Conservation (phyloP, 2,329 filamentous ascomycete genomes). For the Fragosphaeria purpurea region DNA sequence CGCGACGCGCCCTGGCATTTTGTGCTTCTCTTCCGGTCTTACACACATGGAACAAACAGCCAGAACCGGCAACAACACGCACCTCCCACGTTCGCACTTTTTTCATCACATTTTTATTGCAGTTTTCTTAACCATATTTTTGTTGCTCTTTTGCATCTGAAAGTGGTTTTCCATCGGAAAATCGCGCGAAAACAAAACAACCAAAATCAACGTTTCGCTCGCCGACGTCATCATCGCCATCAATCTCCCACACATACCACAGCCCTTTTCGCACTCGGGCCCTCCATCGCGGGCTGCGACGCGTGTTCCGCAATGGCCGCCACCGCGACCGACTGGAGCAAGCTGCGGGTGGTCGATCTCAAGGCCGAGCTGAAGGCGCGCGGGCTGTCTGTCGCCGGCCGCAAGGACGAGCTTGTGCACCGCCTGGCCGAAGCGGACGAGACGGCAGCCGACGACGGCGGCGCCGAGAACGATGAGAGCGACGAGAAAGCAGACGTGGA, state of each 20-base stretch:
- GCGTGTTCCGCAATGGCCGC: constrained; percentile 13
- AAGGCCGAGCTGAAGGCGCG: constrained; percentile 64
- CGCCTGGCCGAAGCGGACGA: constrained; percentile 35
- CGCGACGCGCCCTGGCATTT: too few species aligned
- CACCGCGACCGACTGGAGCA: constrained; percentile 42
- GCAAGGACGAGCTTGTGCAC: constrained; percentile 63
- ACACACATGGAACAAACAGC: too few species aligned
- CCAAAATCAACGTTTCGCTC: background rate
- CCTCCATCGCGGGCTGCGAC: background rate
- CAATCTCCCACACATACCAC: background rate
- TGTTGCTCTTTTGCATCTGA: background rate
- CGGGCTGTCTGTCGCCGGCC: constrained; percentile 57
- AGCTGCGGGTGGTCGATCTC: constrained; percentile 64
- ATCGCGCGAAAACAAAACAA: background rate
- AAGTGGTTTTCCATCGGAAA: constrained; percentile 5
- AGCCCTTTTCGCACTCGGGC: background rate
- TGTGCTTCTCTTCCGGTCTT: too few species aligned
- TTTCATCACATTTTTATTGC: background rate
- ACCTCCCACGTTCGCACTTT: background rate
- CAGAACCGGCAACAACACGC: too few species aligned
- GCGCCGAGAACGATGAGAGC: background rate
- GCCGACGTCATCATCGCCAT: background rate
- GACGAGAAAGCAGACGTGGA: background rate
- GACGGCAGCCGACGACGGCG: background rate
- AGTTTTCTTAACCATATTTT: background rate